These are phyloP conservation scores for Wickerhamiella lipophila DNA, from an alignment of 805 yeast genomes.

Conservation along the genomic window DNA sequence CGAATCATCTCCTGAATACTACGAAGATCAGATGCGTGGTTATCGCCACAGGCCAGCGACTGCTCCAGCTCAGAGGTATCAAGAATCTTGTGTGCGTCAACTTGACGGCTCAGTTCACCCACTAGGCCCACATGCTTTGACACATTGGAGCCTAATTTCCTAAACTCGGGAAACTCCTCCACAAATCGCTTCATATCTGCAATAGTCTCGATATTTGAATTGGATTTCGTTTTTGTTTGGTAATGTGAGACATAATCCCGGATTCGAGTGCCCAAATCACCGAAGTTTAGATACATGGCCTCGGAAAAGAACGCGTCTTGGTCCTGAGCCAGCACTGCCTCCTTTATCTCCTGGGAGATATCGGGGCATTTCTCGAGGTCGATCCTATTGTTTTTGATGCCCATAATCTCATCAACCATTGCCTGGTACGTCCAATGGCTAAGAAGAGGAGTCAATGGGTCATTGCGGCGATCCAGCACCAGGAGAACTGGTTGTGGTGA, in stretches of 20 bases:
- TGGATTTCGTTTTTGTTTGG: slow-evolving; percentile 64
- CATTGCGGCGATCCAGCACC: slow-evolving; percentile 71
- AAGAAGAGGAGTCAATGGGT: slow-evolving; percentile 84
- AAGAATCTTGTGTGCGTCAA: slow-evolving; percentile 53
- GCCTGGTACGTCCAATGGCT: slow-evolving; percentile 98
- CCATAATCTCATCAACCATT: slow-evolving; percentile 88
- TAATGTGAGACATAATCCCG: slow-evolving; percentile 74
- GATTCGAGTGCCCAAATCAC: slow-evolving; percentile 81
- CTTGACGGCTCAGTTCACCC: slow-evolving; percentile 68
- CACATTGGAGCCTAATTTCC: slow-evolving; percentile 74
- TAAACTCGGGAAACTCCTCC: slow-evolving; percentile 88
- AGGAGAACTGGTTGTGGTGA: slow-evolving; percentile 66
- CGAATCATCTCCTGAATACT: slow-evolving; percentile 45
- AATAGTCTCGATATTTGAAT: slow-evolving; percentile 59
- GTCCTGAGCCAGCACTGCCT: slow-evolving; percentile 51
- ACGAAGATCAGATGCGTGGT: slow-evolving; percentile 43
- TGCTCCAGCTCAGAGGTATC: slow-evolving; percentile 86
- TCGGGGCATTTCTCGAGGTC: slow-evolving; percentile 46
- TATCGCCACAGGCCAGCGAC: slow-evolving; percentile 54
- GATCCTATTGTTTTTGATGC: slow-evolving; percentile 72
- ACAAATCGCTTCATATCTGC: slow-evolving; percentile 84
- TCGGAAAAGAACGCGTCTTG: slow-evolving; percentile 69
- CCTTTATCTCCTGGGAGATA: slow-evolving; percentile 44
- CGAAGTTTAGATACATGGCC: slow-evolving; percentile 81
- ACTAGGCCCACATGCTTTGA: slow-evolving; percentile 86